Evolutionary conservation across 352 stramenopile species (phyloP), one percentile per base, ranked within the genome.

Genomic region (Globisporangium recalcitrans): DNA sequence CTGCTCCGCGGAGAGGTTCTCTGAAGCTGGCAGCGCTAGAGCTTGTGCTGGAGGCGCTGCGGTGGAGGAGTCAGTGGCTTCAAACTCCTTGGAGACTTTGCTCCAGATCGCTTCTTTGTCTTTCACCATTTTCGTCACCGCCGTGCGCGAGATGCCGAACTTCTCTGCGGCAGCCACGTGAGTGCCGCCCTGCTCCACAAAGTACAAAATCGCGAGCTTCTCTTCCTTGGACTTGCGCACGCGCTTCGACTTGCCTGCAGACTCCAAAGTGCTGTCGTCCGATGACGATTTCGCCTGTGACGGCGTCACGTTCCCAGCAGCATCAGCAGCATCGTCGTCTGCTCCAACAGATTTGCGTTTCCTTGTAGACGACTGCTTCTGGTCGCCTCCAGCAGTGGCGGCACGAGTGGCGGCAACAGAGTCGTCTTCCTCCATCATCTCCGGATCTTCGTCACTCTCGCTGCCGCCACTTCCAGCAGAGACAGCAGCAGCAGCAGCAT

Each of bases 41-140:
- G 38, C 7, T 21, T 46, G 38, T 21, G 16, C 2, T 51, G 51
- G 22, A 32, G 49, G 2, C 6, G 44, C 47, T 14, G 27, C 29
- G 5, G 16, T 26, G 9, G 8, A 22, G 6, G 27, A 31, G 38
- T 46, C 58, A 14, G 29, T 22, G 0, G n/a, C 42, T 31, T 32
- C 49, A 36, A 46, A 46, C 38, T 46, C 16, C 38, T 46, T 46
- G 16, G 52, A 27, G 9, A 48, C 60, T n/a, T 58, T 62, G 26
- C 51, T 54, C 32, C 63, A 67, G 51, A 79, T 81, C 4, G 64
- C 42, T 16, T 80, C 73, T n/a, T 66, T 65, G 54, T 85, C 77
- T 60, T 88, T 86, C 10, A 86, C 70, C 58, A 85, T 77, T 60
- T 85, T 88, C 27, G 77, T 84, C 44, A 88, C 77, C 0, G 75